Percentiles rank a stretch among this genome's conserved stretches.
Conservation (phyloP, 2,329 filamentous ascomycete genomes). For the Biscogniauxia sp. region DNA sequence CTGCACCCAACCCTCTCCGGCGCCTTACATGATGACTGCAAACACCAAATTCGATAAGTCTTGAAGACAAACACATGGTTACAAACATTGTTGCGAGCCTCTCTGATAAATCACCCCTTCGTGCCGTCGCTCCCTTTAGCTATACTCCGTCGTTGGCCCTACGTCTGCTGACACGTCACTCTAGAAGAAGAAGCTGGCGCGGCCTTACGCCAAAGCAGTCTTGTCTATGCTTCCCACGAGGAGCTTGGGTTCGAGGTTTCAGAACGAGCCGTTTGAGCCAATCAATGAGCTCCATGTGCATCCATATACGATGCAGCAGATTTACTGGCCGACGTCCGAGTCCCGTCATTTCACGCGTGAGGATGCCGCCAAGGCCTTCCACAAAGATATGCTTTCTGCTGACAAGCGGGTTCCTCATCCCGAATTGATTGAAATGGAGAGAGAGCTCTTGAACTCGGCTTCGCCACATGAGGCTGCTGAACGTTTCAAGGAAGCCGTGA, state of each 20-base stretch:
- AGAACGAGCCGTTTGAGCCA: slow-evolving; percentile 50
- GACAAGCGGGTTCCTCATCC: slow-evolving; percentile 62
- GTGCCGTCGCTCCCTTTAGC: slow-evolving; percentile 6
- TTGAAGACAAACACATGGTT: slow-evolving; percentile 97
- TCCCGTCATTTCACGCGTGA: slow-evolving; percentile 62
- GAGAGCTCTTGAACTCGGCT: slow-evolving; percentile 41
- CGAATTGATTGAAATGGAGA: slow-evolving; percentile 57
- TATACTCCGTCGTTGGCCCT: too few relatives aligned
- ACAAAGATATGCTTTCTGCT: slow-evolving; percentile 56
- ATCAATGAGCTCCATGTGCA: slow-evolving; percentile 67
- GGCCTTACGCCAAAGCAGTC: slow-evolving; percentile 73
- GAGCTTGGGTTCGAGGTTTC: slow-evolving; percentile 51
- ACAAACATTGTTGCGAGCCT: slow-evolving; percentile 71
- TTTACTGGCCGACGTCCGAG: slow-evolving; percentile 64
- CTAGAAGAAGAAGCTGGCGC: slow-evolving; percentile 74
- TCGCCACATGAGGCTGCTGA: slow-evolving; percentile 36
- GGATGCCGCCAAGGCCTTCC: slow-evolving; percentile 65
- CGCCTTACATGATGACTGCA: slow-evolving; percentile 51
- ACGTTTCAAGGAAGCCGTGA: slow-evolving; percentile 38
- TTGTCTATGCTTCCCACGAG: slow-evolving; percentile 76
- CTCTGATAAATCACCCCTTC: slow-evolving; percentile 54
- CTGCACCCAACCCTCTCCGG: slow-evolving; percentile 1
- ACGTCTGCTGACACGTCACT: slow-evolving; percentile 14
- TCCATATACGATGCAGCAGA: slow-evolving; percentile 58
- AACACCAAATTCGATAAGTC: slow-evolving; percentile 95